Evolutionary conservation across 805 yeast genomes (phyloP).

Genomic region (Suhomyces sp.): DNA sequence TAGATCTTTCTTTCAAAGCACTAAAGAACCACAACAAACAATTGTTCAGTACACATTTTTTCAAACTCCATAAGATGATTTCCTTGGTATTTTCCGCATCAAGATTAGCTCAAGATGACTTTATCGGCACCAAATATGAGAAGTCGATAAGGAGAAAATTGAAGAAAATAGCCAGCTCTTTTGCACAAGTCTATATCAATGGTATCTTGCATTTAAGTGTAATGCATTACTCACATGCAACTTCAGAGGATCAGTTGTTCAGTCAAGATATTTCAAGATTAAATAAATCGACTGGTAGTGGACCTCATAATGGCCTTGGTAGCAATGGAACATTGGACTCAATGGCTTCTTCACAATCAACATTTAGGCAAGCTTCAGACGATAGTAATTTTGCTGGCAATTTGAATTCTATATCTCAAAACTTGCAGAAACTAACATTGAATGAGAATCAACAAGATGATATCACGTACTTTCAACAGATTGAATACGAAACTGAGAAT

Average conservation of each 20-base stretch:
- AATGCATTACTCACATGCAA: constrained; percentile 30
- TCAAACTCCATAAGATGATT: constrained; percentile 52
- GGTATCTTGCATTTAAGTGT: constrained; percentile 59
- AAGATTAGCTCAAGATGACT: constrained; percentile 53
- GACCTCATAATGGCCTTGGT: constrained; percentile 2
- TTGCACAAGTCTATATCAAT: constrained; percentile 64
- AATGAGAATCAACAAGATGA: constrained; percentile 11
- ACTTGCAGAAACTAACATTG: constrained; percentile 4
- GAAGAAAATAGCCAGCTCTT: constrained; percentile 51
- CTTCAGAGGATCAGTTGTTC: constrained; percentile 27
- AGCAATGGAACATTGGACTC: constrained; percentile 2
- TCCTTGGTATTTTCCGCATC: constrained; percentile 54
- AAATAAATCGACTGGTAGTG: constrained; percentile 7
- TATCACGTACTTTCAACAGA: constrained; percentile 34
- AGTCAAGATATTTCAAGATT: constrained; percentile 24
- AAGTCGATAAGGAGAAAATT: constrained; percentile 48
- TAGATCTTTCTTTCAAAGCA: constrained; percentile 51
- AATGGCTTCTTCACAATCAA: constrained; percentile 9
- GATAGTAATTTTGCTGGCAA: neutral
- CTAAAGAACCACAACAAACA: constrained; percentile 50
- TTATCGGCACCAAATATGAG: constrained; percentile 47
- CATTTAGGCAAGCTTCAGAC: constrained; percentile 6
- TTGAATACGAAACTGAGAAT: constrained; percentile 38
- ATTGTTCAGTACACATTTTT: constrained; percentile 53
- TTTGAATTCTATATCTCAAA: constrained; percentile 2